Percentiles rank a stretch among this genome's conserved stretches.
Evolutionary conservation across 2,329 filamentous ascomycete species (phyloP).

Genomic region (Phaeosphaeria sp.): DNA sequence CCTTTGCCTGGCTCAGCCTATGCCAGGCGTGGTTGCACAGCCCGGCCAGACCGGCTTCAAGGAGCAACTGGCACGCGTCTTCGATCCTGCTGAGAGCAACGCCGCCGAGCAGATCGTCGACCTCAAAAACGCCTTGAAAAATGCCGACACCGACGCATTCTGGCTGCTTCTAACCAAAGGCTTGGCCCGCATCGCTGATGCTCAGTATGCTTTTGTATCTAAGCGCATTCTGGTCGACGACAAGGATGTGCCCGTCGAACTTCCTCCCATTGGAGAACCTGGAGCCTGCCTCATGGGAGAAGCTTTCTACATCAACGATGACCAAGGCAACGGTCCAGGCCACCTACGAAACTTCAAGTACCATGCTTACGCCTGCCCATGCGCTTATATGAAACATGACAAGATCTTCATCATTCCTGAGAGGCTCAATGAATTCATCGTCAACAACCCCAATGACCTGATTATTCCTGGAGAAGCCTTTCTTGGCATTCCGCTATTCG

Average conservation of each 20-base stretch:
- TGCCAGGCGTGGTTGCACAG: slow-evolving; percentile 53
- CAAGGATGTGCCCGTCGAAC: slow-evolving; percentile 63
- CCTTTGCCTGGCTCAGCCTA: slow-evolving; percentile 50
- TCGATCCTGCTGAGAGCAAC: slow-evolving; percentile 60
- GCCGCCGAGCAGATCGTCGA: slow-evolving; percentile 65
- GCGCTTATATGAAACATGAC: slow-evolving; percentile 73
- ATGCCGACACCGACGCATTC: slow-evolving; percentile 64
- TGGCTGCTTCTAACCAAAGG: slow-evolving; percentile 70
- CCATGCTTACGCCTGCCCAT: slow-evolving; percentile 69
- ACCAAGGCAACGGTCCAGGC: slow-evolving; percentile 54
- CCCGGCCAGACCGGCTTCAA: slow-evolving; percentile 53
- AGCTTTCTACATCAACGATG: slow-evolving; percentile 71
- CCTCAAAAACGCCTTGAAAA: slow-evolving; percentile 64
- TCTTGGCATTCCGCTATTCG: slow-evolving; percentile 70
- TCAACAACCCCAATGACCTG: slow-evolving; percentile 66
- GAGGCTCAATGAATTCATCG: slow-evolving; percentile 63
- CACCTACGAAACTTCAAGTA: slow-evolving; percentile 68
- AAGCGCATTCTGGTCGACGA: slow-evolving; percentile 68
- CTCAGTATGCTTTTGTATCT: slow-evolving; percentile 73
- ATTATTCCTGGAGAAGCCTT: slow-evolving; percentile 70
- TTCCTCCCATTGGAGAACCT: slow-evolving; percentile 66
- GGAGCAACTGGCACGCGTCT: slow-evolving; percentile 43
- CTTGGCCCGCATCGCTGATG: slow-evolving; percentile 66
- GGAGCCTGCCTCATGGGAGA: slow-evolving; percentile 69
- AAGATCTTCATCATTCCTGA: slow-evolving; percentile 74